Conservation (phyloP, 768 basidiomycete species). For the Suillus subaureus region DNA sequence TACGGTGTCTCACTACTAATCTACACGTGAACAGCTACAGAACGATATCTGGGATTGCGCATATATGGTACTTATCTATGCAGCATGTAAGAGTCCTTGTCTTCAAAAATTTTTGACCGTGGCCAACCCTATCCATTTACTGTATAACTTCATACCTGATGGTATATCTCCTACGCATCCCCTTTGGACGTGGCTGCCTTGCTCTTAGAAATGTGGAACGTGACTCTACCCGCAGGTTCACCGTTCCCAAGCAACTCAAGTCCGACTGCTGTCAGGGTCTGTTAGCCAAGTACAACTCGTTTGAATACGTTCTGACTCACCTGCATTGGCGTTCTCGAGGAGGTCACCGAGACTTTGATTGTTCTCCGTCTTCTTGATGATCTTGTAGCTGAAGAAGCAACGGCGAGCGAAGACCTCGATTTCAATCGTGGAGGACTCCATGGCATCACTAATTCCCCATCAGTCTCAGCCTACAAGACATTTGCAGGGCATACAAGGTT, state of each 20-base stretch:
- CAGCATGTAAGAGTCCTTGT: background rate
- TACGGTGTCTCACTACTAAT: background rate
- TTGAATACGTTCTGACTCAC: constrained; percentile 20
- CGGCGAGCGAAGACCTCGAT: constrained; percentile 35
- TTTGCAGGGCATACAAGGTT: constrained; percentile 23
- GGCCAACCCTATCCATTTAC: background rate
- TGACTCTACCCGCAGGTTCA: constrained; percentile 30
- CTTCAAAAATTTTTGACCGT: background rate
- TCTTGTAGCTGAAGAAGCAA: constrained; percentile 35
- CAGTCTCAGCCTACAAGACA: background rate
- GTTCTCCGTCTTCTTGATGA: constrained; percentile 37
- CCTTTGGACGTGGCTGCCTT: constrained; percentile 8
- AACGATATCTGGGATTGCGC: background rate
- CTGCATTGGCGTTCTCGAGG: constrained; percentile 32
- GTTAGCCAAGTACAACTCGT: background rate
- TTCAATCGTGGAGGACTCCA: constrained; percentile 35
- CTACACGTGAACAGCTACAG: background rate
- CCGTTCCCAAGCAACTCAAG: constrained; percentile 35
- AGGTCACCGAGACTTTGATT: constrained; percentile 34
- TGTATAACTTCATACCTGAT: background rate
- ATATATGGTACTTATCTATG: background rate
- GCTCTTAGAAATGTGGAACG: constrained; percentile 29
- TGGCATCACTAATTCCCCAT: constrained; percentile 23
- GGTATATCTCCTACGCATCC: background rate
- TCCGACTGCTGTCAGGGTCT: constrained; percentile 23